phyloP scores from a whole-genome alignment of 169 alveolate species.

The Perkinsus olseni region DNA sequence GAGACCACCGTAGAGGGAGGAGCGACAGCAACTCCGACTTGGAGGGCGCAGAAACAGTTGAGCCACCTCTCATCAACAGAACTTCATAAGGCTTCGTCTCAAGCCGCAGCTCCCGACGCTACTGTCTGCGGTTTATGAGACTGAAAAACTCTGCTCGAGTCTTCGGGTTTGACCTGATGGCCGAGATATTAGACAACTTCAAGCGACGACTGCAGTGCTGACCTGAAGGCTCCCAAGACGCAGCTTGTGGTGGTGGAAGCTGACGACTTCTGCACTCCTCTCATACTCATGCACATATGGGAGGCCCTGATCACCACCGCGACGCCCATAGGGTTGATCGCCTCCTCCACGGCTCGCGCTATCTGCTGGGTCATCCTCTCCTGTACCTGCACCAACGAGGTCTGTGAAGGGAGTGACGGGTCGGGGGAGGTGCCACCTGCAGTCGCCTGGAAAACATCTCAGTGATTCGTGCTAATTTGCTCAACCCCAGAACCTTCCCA shows the following conservation, averaged over 20 bases:
- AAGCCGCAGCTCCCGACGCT: neutral
- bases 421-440: constrained; percentile 10
- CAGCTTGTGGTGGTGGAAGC: neutral
- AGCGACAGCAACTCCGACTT: too few relatives aligned
- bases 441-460: constrained; percentile 23
- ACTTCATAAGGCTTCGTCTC: too few relatives aligned
- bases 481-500: constrained; percentile 22
- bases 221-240: neutral
- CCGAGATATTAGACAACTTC: neutral
- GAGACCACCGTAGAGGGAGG: too few relatives aligned
- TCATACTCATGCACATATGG: neutral
- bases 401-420: neutral
- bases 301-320: constrained; percentile 1
- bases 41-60: too few relatives aligned
- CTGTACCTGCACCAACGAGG: neutral
- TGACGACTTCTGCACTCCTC: neutral
- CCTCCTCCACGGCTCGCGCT: constrained; percentile 7
- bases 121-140: neutral
- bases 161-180: neutral
- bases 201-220: neutral
- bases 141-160: neutral
- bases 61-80: too few relatives aligned
- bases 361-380: constrained; percentile 1
- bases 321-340: neutral
- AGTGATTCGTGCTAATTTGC: constrained; percentile 26